Evolutionary conservation across 2,329 filamentous ascomycete genomes (phyloP).

Genomic region (Colletotrichum sp.): DNA sequence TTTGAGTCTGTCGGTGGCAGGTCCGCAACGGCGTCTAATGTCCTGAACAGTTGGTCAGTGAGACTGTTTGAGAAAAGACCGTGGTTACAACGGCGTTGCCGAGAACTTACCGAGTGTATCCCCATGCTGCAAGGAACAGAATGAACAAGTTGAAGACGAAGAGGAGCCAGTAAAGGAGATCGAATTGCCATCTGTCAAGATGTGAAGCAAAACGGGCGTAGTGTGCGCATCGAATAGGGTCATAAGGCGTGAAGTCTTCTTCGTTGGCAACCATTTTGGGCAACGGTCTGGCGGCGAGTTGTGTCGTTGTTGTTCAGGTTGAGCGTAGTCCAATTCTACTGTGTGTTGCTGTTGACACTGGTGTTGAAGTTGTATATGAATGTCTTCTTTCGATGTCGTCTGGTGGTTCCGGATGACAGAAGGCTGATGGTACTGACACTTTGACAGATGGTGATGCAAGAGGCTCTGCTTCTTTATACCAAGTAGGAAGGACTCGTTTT

Average conservation of each 20-base stretch:
- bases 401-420: slow-evolving; percentile 10
- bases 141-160: slow-evolving; percentile 49
- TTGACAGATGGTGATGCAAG: slow-evolving; percentile 5
- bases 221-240: slow-evolving; percentile 33
- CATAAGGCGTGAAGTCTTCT: slow-evolving; percentile 9
- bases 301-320: background rate
- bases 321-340: background rate
- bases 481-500: background rate
- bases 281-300: background rate
- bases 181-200: slow-evolving; percentile 46
- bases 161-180: slow-evolving; percentile 51
- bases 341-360: background rate
- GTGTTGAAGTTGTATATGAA: background rate
- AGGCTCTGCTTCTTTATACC: slow-evolving; percentile 20
- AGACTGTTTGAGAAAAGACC: background rate
- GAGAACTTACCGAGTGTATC: slow-evolving; percentile 40
- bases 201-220: slow-evolving; percentile 51
- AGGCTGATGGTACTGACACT: background rate
- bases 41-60: slow-evolving; percentile 22
- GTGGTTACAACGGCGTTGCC: background rate
- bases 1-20: slow-evolving; percentile 34
- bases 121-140: slow-evolving; percentile 48
- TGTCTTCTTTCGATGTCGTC: background rate
- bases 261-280: slow-evolving; percentile 7
- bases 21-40: slow-evolving; percentile 40